These are phyloP conservation scores for cucumber (Cucumis sativus) DNA, from an alignment of 306 rosid genomes.

Conservation along the genomic window DNA sequence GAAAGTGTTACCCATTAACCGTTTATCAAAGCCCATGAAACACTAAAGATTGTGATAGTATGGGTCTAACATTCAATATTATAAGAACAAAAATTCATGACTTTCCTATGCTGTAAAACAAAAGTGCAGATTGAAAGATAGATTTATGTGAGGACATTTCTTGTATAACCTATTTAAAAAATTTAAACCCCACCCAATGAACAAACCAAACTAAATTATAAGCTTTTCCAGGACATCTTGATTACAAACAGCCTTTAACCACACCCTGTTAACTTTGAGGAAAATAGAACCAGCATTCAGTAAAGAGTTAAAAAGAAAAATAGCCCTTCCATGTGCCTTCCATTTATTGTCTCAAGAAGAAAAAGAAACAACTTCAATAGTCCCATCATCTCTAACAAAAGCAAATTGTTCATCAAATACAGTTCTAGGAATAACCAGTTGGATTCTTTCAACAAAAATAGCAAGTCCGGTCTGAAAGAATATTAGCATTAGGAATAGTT, in stretches of 20 bases:
- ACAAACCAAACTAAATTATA: not conserved
- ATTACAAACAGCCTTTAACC: not conserved
- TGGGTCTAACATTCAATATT: not conserved
- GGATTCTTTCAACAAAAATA: not conserved
- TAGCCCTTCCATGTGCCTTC: not conserved
- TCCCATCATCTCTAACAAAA: not conserved
- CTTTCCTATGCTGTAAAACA: not conserved
- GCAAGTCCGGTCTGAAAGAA: not conserved
- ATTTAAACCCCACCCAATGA: not conserved
- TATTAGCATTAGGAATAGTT: not conserved
- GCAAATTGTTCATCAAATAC: not conserved
- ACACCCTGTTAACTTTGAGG: not conserved
- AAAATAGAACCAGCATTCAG: not conserved
- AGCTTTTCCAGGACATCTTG: not conserved
- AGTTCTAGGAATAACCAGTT: not conserved
- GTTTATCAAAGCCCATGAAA: not conserved
- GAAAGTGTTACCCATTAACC: not conserved
- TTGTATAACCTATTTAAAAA: slow-evolving; percentile 1
- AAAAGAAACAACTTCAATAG: not conserved
- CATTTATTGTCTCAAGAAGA: not conserved
- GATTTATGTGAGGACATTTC: not conserved
- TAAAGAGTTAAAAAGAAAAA: not conserved
- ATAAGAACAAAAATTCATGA: not conserved
- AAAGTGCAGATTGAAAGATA: not conserved
- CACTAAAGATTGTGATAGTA: not conserved